Conservation (phyloP, 352 stramenopile genomes). For the Pythium oligandrum region DNA sequence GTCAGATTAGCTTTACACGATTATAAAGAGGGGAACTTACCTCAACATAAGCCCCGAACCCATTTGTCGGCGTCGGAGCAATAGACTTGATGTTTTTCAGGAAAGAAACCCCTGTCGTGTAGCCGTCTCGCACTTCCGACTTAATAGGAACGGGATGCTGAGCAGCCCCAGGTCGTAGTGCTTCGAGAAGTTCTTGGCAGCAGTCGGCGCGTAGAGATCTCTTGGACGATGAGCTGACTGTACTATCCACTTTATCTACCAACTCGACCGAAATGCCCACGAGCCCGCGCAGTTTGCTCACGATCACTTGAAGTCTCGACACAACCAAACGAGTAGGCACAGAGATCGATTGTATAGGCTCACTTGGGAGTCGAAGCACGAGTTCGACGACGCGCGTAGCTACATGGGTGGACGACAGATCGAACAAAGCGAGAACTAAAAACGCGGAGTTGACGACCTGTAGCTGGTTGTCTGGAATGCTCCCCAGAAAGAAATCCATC, state of each 20-base stretch:
- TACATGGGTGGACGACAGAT: neutral
- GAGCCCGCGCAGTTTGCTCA: neutral
- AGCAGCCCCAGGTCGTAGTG: neutral
- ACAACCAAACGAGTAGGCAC: neutral
- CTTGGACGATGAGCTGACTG: neutral
- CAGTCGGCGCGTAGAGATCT: neutral
- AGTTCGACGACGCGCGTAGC: slow-evolving; percentile 4
- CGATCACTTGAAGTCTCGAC: neutral
- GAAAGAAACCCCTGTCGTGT: neutral
- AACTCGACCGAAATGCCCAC: neutral
- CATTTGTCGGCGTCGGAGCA: neutral
- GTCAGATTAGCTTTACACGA: neutral
- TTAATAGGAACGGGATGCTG: slow-evolving; percentile 1
- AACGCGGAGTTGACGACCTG: slow-evolving; percentile 1
- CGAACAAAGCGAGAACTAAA: neutral
- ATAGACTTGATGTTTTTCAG: neutral
- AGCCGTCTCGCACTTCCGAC: neutral
- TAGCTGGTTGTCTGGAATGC: slow-evolving; percentile 3
- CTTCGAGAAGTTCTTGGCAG: slow-evolving; percentile 1
- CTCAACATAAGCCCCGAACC: neutral
- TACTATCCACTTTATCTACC: slow-evolving; percentile 1
- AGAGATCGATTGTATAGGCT: neutral
- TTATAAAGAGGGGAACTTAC: neutral
- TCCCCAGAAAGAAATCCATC: slow-evolving; percentile 13
- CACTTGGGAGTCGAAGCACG: neutral